Evolutionary conservation across 73 alveolate species (phyloP).

Genomic region (Tetrahymena elliotti): DNA sequence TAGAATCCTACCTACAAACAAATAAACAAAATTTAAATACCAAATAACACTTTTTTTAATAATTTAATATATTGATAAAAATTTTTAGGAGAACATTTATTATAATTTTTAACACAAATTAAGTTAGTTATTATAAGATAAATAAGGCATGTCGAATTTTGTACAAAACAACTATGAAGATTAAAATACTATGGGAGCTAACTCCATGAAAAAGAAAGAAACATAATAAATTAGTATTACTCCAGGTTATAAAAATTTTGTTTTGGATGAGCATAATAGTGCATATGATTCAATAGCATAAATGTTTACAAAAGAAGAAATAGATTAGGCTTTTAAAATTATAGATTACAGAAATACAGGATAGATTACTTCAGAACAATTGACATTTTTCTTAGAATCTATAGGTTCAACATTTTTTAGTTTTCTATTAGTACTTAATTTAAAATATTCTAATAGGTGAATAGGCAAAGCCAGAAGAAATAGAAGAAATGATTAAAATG

Average conservation of each 20-base stretch:
- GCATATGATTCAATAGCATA: constrained; percentile 16
- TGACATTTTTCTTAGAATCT: constrained; percentile 18
- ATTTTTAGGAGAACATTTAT: not conserved
- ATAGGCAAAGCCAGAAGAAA: constrained; percentile 14
- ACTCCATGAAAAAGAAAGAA: not conserved
- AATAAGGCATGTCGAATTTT: not conserved
- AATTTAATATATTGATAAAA: too few relatives aligned
- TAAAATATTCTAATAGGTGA: not conserved
- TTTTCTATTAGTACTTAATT: not conserved
- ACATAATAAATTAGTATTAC: not conserved
- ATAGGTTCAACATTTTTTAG: not conserved
- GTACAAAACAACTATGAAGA: not conserved
- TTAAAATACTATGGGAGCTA: not conserved
- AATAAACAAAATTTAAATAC: too few relatives aligned
- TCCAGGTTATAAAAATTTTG: constrained; percentile 18
- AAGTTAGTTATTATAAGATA: not conserved
- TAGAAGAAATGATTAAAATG: constrained; percentile 32
- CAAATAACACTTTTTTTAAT: not conserved
- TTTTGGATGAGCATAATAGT: constrained; percentile 12
- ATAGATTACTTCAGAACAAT: constrained; percentile 3
- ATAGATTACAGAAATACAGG: constrained; percentile 17
- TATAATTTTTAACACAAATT: not conserved
- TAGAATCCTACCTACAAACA: too few relatives aligned
- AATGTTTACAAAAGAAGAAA: constrained; percentile 27
- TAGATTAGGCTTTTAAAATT: constrained; percentile 12